Evolutionary conservation across 2,329 filamentous ascomycete species (phyloP).

Genomic region (Knufia petricola): DNA sequence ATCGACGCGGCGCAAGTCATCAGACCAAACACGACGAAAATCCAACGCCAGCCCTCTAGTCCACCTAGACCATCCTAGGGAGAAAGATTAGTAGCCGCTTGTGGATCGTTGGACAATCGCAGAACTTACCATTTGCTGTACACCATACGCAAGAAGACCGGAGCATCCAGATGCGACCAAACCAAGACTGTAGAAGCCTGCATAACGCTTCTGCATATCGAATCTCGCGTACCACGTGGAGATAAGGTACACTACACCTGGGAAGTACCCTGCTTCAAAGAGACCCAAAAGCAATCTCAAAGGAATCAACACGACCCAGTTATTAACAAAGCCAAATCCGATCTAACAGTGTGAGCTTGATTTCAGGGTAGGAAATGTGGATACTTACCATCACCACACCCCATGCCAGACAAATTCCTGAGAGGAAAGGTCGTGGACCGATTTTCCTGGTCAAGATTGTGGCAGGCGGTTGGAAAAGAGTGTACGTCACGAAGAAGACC

Average conservation of each 20-base stretch:
- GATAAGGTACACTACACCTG: conserved; percentile 10
- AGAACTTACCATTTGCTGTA: too few relatives aligned
- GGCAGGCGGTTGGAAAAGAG: conserved; percentile 31
- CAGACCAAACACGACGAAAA: conserved; percentile 43
- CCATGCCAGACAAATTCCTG: too few relatives aligned
- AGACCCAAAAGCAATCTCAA: conserved; percentile 25
- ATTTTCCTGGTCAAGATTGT: conserved; percentile 35
- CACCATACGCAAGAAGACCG: conserved; percentile 48
- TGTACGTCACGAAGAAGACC: conserved; percentile 25
- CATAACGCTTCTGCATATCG: conserved; percentile 29
- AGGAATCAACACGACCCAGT: conserved; percentile 19
- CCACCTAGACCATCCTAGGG: conserved; percentile 48
- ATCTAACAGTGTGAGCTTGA: too few relatives aligned
- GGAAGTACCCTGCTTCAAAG: conserved; percentile 28
- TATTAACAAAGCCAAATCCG: conserved; percentile 26
- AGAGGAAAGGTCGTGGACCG: too few relatives aligned
- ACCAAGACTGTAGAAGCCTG: conserved; percentile 24
- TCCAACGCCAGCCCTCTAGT: conserved; percentile 41
- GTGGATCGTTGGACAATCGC: too few relatives aligned
- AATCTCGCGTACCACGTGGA: conserved; percentile 27
- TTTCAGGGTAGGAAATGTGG: too few relatives aligned
- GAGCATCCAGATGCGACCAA: conserved; percentile 42
- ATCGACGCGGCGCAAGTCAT: conserved; percentile 22
- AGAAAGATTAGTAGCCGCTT: too few relatives aligned
- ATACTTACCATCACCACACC: too few relatives aligned